Evolutionary conservation across 306 rosid genomes (phyloP), one percentile per base, ranked within the genome.

Genomic region (Fragaria nilgerrensis): DNA sequence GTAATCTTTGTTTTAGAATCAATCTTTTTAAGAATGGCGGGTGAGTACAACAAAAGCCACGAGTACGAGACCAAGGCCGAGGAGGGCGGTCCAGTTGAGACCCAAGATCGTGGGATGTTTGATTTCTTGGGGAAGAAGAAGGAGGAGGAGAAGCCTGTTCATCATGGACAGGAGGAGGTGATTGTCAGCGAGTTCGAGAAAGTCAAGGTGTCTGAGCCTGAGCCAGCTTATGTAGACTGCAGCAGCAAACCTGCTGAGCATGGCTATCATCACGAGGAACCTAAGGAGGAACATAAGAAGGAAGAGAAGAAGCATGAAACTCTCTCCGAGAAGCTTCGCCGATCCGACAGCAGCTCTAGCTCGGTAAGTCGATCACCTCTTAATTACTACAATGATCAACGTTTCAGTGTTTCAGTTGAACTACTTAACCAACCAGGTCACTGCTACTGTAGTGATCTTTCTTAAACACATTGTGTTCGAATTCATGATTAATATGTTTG

Each of bases 71-170:
- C 77, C 70, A 70, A 79, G 43, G 72, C 63, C 4, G 74, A 68
- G 13, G 84, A 58, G 70, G 81, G 78, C 1, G 81, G 56, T 61
- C 58, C 70, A 0, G 88, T 72, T 0, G 96, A 91, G 88, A 69
- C 62, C 67, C 63, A 83, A 70, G 97, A 92, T 75, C 93, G 97
- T 0, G 98, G 98, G 59, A 7, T 87, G 25, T 89, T 92, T 45
- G 93, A 90, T 87, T 85, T 90, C 56, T 50, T 85, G 9, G 81
- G 90, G 17, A 90, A 90, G 17, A 90, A 90, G 89, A 90, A 88
- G 62, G 84, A 86, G 66, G 84, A 81, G 15, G 84, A 76, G 61
- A 80, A 74, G 74, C 80, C 67, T 17, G 17, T 23, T 12, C 37
- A 25, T 62, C n/a, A 3, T 11, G 64, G 11, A 9, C 48, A 82